phyloP scores from a whole-genome alignment of 1,139 yeast genomes.

The Martiniozyma asiatica region DNA sequence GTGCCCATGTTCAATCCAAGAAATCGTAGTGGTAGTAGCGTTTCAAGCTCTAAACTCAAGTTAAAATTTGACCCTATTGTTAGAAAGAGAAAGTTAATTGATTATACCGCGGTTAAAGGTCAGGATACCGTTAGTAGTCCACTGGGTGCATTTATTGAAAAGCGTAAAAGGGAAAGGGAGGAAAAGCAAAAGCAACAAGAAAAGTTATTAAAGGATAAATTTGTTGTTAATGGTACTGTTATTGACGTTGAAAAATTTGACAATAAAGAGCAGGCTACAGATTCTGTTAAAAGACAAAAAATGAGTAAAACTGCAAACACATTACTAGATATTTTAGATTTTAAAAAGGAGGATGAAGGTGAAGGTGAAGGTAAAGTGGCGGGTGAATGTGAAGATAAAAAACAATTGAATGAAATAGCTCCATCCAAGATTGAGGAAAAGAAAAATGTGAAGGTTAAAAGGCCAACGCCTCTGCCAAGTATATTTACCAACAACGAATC shows the following conservation, averaged over 20 bases:
- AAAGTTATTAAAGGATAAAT: constrained; percentile 5
- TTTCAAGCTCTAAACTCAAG: background rate
- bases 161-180: constrained; percentile 13
- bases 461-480: background rate
- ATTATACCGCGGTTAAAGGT: constrained; percentile 57
- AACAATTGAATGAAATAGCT: background rate
- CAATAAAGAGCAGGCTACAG: constrained; percentile 6
- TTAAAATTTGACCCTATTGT: constrained; percentile 16
- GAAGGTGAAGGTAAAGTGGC: background rate
- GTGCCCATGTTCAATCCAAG: constrained; percentile 17
- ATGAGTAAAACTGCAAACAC: constrained; percentile 59
- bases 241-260: constrained; percentile 13
- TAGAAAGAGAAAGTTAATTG: constrained; percentile 41
- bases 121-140: constrained; percentile 31
- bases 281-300: constrained; percentile 11
- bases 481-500: too few relatives aligned
- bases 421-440: background rate
- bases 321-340: constrained; percentile 50
- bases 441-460: background rate
- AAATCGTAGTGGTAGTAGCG: constrained; percentile 6
- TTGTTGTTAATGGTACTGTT: constrained; percentile 11
- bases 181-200: constrained; percentile 16
- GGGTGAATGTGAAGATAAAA: background rate
- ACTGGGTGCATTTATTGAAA: constrained; percentile 24
- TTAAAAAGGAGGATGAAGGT: constrained; percentile 8